Percentiles rank a stretch among this genome's conserved stretches.
These are phyloP conservation scores for Petunia secreta DNA, from an alignment of 257 asterid species.

Conservation along the genomic window DNA sequence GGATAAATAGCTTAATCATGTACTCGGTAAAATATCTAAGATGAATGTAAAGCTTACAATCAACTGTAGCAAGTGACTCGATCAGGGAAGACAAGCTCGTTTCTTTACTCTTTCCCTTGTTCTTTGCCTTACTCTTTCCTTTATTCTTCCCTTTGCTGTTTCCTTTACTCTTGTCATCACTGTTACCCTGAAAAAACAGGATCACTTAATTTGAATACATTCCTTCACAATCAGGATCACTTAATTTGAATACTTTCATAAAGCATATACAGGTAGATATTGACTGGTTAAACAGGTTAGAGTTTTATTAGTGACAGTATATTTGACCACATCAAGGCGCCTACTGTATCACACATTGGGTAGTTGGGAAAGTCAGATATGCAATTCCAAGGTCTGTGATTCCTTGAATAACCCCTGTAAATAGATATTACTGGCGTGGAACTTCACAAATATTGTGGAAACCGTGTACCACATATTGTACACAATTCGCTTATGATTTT, in stretches of 20 bases:
- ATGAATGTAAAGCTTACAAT: conserved; percentile 43
- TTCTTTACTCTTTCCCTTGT: too few relatives aligned
- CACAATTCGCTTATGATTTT: neutral
- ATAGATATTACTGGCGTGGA: too few relatives aligned
- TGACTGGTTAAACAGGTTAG: too few relatives aligned
- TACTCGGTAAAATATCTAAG: conserved; percentile 13
- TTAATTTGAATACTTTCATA: too few relatives aligned
- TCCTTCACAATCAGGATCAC: neutral
- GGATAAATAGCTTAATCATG: conserved; percentile 27
- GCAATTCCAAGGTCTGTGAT: neutral
- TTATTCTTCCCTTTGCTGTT: too few relatives aligned
- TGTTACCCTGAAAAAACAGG: conserved; percentile 61
- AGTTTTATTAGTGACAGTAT: too few relatives aligned
- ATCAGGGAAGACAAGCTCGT: conserved; percentile 65
- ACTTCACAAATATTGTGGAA: too few relatives aligned
- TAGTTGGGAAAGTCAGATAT: neutral
- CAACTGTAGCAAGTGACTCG: conserved; percentile 60
- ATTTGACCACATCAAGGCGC: too few relatives aligned
- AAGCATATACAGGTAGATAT: too few relatives aligned
- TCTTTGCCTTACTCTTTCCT: too few relatives aligned
- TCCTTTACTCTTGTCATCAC: conserved; percentile 43
- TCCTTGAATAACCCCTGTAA: neutral
- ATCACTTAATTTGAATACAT: neutral
- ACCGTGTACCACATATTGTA: too few relatives aligned
- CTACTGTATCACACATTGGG: neutral